Evolutionary conservation across 441 rosid species (phyloP).

Genomic region (Populus hybrid): DNA sequence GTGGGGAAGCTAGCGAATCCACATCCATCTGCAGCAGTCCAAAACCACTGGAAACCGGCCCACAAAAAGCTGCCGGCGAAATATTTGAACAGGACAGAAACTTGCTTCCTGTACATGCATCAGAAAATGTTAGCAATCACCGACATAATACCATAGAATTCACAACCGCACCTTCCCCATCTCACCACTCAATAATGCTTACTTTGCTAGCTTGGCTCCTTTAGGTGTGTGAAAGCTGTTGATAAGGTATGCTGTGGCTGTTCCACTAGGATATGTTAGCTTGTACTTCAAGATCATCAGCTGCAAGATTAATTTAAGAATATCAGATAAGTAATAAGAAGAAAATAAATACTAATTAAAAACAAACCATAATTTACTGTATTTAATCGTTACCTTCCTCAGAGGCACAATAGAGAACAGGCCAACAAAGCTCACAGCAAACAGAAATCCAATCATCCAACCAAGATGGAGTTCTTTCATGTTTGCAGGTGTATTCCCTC

Average conservation of each 20-base stretch:
- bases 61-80: slow-evolving; percentile 56
- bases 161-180: neutral
- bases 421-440: slow-evolving; percentile 81
- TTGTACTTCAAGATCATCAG: slow-evolving; percentile 79
- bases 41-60: slow-evolving; percentile 93
- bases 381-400: slow-evolving; percentile 46
- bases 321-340: neutral
- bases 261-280: slow-evolving; percentile 86
- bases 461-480: slow-evolving; percentile 60
- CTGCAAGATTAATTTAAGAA: slow-evolving; percentile 25
- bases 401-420: slow-evolving; percentile 78
- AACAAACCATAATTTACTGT: neutral
- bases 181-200: neutral
- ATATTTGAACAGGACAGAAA: slow-evolving; percentile 50
- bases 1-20: slow-evolving; percentile 78
- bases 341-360: no score
- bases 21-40: slow-evolving; percentile 55
- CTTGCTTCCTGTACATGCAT: slow-evolving; percentile 63
- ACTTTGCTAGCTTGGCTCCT: slow-evolving; percentile 91
- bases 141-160: neutral
- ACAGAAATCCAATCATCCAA: slow-evolving; percentile 81
- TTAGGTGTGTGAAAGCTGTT: slow-evolving; percentile 91
- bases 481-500: slow-evolving; percentile 42
- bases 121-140: neutral
- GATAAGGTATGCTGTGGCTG: slow-evolving; percentile 91